Conservation (phyloP, 2,329 filamentous ascomycete genomes). For the Nectriaceae sp. region DNA sequence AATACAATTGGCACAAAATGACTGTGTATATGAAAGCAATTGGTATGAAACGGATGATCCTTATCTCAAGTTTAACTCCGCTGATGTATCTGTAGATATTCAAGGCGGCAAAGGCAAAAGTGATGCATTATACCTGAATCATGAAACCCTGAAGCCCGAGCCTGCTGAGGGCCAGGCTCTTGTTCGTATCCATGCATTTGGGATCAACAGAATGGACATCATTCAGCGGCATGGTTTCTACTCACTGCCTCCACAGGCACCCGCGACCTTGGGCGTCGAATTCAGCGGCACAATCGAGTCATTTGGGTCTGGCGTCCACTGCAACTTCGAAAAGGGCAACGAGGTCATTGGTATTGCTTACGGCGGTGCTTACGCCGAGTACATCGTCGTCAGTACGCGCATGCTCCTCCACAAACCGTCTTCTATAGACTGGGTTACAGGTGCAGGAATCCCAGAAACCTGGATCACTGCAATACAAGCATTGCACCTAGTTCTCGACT, state of each 20-base stretch:
- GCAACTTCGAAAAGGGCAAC: constrained; percentile 68
- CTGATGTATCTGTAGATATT: constrained; percentile 47
- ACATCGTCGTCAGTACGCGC: constrained; percentile 69
- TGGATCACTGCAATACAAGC: constrained; percentile 93
- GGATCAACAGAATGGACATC: constrained; percentile 85
- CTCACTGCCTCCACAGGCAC: constrained; percentile 67
- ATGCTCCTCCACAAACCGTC: constrained; percentile 81
- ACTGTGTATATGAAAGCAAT: constrained; percentile 38
- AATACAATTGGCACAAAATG: background rate
- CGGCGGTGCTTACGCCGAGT: constrained; percentile 86
- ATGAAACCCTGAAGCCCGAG: constrained; percentile 49
- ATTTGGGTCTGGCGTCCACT: constrained; percentile 50
- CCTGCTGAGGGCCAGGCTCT: constrained; percentile 65
- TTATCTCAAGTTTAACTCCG: constrained; percentile 7
- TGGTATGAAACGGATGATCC: too few relatives aligned
- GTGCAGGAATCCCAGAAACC: constrained; percentile 79
- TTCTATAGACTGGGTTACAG: constrained; percentile 69
- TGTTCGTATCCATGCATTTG: constrained; percentile 76
- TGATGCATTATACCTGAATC: constrained; percentile 58
- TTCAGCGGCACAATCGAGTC: constrained; percentile 69
- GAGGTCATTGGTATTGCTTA: constrained; percentile 87
- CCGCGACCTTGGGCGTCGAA: constrained; percentile 71
- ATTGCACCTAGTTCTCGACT: constrained; percentile 77
- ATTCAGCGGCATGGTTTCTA: constrained; percentile 72
- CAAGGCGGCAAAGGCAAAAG: constrained; percentile 54